These are phyloP conservation scores for Dysphania ambrosioides DNA, from an alignment of 148 eudicot species.

Conservation along the genomic window DNA sequence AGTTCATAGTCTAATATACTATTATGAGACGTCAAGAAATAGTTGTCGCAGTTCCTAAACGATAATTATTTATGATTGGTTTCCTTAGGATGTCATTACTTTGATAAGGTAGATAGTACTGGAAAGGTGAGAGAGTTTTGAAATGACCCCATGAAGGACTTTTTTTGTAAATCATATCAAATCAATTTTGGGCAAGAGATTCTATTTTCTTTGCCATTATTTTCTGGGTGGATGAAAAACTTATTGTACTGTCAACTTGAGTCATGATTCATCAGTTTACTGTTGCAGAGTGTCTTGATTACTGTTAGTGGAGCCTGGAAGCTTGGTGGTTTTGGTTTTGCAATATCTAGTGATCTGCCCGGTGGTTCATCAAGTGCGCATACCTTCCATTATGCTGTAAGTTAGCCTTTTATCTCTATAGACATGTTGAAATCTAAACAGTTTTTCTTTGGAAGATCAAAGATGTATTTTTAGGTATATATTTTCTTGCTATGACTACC, in stretches of 20 bases:
- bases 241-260: not conserved
- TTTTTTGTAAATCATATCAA: not conserved
- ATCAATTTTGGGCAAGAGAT: not conserved
- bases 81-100: not conserved
- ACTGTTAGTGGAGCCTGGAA: conserved; percentile 97
- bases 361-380: conserved; percentile 50
- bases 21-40: not conserved
- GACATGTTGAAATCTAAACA: not conserved
- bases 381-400: conserved; percentile 85
- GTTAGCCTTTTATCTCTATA: conserved; percentile 29
- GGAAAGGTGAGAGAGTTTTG: no score
- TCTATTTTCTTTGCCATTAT: not conserved
- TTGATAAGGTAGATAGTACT: no score
- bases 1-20: not conserved
- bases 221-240: not conserved
- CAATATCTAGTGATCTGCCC: conserved; percentile 69
- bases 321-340: conserved; percentile 96
- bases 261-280: conserved; percentile 7
- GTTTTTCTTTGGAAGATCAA: not conserved
- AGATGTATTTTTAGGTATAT: conserved; percentile 5
- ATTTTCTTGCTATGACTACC: not conserved
- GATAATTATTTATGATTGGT: not conserved
- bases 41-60: not conserved
- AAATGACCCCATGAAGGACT: no score
- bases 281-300: conserved; percentile 75